Conservation (phyloP, 805 yeast genomes). For the Yamadazyma phyllophila region DNA sequence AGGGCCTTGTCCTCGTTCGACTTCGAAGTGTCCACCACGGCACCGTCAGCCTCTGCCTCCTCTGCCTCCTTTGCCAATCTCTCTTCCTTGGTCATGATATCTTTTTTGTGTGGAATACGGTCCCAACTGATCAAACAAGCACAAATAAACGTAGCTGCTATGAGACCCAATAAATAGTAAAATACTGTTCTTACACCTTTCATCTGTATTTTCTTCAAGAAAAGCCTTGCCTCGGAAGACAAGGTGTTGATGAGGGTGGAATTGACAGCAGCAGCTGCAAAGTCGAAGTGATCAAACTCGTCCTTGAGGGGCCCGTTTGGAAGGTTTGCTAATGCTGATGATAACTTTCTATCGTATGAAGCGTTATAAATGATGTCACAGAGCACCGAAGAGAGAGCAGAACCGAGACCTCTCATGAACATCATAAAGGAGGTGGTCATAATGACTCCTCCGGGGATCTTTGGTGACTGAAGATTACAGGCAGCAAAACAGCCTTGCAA, state of each 20-base stretch:
- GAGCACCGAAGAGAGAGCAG: conserved; percentile 39
- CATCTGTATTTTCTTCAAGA: conserved; percentile 31
- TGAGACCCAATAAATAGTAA: conserved; percentile 39
- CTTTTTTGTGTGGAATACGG: conserved; percentile 19
- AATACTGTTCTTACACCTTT: conserved; percentile 38
- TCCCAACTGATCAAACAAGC: conserved; percentile 36
- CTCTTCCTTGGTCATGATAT: conserved; percentile 5
- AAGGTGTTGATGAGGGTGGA: conserved; percentile 12
- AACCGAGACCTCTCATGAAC: conserved; percentile 45
- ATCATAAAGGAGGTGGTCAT: conserved; percentile 46
- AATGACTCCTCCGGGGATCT: conserved; percentile 48
- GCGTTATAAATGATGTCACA: conserved; percentile 11
- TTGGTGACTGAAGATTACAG: conserved; percentile 51
- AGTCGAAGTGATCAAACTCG: conserved; percentile 1
- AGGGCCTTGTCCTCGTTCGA: too few relatives aligned
- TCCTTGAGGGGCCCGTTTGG: conserved; percentile 9
- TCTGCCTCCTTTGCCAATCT: conserved; percentile 3
- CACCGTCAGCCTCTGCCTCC: background rate
- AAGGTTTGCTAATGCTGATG: conserved; percentile 7
- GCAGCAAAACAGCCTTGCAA: conserved; percentile 46
- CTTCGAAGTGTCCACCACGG: too few relatives aligned
- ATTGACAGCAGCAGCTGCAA: background rate
- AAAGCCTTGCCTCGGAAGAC: conserved; percentile 21
- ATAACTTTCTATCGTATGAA: conserved; percentile 9
- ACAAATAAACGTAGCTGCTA: conserved; percentile 27